These are phyloP conservation scores for Kokia cookei DNA, from an alignment of 441 rosid genomes.

Conservation along the genomic window DNA sequence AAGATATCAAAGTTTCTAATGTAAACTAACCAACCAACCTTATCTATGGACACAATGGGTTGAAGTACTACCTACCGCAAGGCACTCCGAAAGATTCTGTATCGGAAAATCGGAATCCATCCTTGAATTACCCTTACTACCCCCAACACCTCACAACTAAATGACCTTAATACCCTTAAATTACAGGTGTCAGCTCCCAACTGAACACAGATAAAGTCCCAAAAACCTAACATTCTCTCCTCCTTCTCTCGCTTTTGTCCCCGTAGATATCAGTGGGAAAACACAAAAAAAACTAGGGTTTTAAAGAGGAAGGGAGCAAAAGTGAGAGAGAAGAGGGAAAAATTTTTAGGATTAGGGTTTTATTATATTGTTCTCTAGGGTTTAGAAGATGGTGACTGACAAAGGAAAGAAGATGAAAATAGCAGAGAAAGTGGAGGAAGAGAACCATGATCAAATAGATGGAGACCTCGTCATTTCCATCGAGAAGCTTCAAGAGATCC, in stretches of 20 bases:
- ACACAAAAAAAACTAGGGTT: slow-evolving; percentile 32
- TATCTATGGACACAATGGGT: too few species aligned
- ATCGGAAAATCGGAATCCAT: background rate
- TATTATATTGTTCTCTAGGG: background rate
- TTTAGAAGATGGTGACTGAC: slow-evolving; percentile 53
- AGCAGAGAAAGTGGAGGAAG: slow-evolving; percentile 55
- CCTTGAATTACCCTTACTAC: background rate
- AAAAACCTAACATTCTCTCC: background rate
- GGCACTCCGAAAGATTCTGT: background rate
- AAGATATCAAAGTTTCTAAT: background rate
- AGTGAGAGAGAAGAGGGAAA: background rate
- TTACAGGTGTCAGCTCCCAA: background rate
- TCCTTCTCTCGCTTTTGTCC: background rate
- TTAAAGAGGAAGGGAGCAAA: background rate
- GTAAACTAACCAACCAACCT: too few species aligned
- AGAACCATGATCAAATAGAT: slow-evolving; percentile 57
- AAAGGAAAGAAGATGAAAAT: slow-evolving; percentile 78
- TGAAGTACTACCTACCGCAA: background rate
- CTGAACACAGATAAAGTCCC: background rate
- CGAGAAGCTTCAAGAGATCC: slow-evolving; percentile 93
- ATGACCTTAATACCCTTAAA: background rate
- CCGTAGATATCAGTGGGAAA: background rate
- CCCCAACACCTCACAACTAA: background rate
- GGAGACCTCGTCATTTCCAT: slow-evolving; percentile 75
- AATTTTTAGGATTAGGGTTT: slow-evolving; percentile 7